Base-by-base conservation (phyloP, 805 yeast genomes). In the Wickerhamomyces mucosus region DNA sequence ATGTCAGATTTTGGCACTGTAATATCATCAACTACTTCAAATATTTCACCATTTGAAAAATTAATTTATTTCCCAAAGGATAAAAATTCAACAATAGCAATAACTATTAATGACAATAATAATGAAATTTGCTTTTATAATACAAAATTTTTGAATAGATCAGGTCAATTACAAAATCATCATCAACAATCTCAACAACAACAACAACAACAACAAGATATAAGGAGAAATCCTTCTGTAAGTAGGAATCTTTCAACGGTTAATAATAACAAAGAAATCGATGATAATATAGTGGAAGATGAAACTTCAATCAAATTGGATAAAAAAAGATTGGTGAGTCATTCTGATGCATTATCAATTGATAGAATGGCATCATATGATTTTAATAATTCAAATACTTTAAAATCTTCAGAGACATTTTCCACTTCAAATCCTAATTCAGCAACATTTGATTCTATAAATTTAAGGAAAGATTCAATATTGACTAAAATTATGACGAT, bases 1-100 rank as follows among this genome's bases (percentile, higher is more conserved):
- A 57, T 79, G 38, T 70, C 73, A 3, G 92, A 83, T 4, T 65
- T 82, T 35, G 85, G 94, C 3, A 59, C 73, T 5, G 69, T 85
- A 5, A 73, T 75, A 1, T 75, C 89, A 0, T 73, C 85, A 0
- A 74, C 86, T 2, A 75, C 80, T 0, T 69, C 84, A 1, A 69
- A 74, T 3, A 69, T 82, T 18, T 65, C 81, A 0, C 52, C 70
- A 3, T 57, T 61, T 29, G 92, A 81, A 45, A 67, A 64, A 32
- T 49, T 81, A 19, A 46, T 78, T 17, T 54, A 61, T 23, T 78
- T 76, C 45, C 86, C 85, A 0, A 35, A 41, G 5, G 34, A 48
- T 4, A 53, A 66, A 11, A 38, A 52, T 1, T 56, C 60, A 10
- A 55, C 67, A 0, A 55, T 79, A 12, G 69, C 81, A 29, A 75